These are phyloP conservation scores for Plasmodium chabaudi DNA, from an alignment of 169 alveolate genomes.

Conservation along the genomic window DNA sequence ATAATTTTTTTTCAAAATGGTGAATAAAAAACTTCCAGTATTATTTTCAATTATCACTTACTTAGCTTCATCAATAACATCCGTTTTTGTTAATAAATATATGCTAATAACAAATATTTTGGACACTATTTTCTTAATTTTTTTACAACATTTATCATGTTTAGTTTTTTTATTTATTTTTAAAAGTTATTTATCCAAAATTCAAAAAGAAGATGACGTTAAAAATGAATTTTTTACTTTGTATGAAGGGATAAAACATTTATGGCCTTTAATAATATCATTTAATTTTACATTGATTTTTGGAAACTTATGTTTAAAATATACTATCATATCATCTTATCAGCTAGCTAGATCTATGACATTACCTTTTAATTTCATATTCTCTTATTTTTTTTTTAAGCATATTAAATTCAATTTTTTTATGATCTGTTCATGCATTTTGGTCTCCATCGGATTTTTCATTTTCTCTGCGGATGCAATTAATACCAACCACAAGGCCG, in stretches of 20 bases:
- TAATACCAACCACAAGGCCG: slow-evolving; percentile 22
- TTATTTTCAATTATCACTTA: slow-evolving; percentile 30
- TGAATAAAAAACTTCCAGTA: slow-evolving; percentile 13
- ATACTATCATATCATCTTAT: slow-evolving; percentile 46
- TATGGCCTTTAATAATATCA: slow-evolving; percentile 42
- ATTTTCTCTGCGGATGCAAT: slow-evolving; percentile 51
- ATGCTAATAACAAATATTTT: slow-evolving; percentile 34
- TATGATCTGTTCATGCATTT: slow-evolving; percentile 36
- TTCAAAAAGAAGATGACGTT: not conserved
- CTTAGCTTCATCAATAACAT: slow-evolving; percentile 44
- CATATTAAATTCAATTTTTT: slow-evolving; percentile 44
- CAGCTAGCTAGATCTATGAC: slow-evolving; percentile 75
- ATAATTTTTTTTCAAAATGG: not conserved
- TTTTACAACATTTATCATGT: slow-evolving; percentile 51
- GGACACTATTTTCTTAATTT: slow-evolving; percentile 38
- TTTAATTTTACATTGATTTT: slow-evolving; percentile 60
- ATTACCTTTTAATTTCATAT: slow-evolving; percentile 52
- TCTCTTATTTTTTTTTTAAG: slow-evolving; percentile 64
- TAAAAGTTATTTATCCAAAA: slow-evolving; percentile 4
- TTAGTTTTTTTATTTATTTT: slow-evolving; percentile 30
- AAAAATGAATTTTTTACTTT: slow-evolving; percentile 21
- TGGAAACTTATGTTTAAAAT: slow-evolving; percentile 58
- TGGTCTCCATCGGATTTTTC: slow-evolving; percentile 60
- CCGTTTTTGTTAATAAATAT: slow-evolving; percentile 56
- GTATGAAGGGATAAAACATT: slow-evolving; percentile 43